phyloP scores from a whole-genome alignment of 306 rosid species.

The Herpetospermum pedunculosum region DNA sequence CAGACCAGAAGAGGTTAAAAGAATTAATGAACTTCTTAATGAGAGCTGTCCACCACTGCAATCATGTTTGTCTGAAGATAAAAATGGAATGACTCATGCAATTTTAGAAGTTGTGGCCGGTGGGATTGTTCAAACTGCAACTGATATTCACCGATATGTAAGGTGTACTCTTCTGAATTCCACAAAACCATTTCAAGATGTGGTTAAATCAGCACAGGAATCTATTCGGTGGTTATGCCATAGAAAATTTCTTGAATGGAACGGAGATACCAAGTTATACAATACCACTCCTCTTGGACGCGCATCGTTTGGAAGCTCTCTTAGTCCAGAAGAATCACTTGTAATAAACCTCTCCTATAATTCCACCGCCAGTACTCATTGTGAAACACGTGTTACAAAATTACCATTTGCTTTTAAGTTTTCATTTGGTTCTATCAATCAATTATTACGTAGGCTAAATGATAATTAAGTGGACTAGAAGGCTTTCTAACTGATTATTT shows the following conservation, averaged over 20 bases:
- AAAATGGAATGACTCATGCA: constrained; percentile 96
- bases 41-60: constrained; percentile 73
- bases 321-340: constrained; percentile 94
- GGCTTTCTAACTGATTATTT: neutral
- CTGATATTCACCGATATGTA: constrained; percentile 79
- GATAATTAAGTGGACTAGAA: neutral
- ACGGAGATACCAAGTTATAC: constrained; percentile 71
- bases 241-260: constrained; percentile 86
- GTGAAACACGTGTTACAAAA: neutral
- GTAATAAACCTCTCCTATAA: constrained; percentile 32
- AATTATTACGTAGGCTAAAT: neutral
- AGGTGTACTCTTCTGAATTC: constrained; percentile 92
- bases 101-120: constrained; percentile 97
- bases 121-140: constrained; percentile 91
- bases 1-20: constrained; percentile 78
- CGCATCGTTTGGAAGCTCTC: constrained; percentile 94
- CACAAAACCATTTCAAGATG: constrained; percentile 87
- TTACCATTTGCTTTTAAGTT: neutral
- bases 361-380: neutral
- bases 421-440: neutral
- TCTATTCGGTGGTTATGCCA: constrained; percentile 93
- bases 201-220: constrained; percentile 96
- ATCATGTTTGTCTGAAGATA: constrained; percentile 91
- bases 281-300: constrained; percentile 89
- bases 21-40: constrained; percentile 58